phyloP scores from a whole-genome alignment of 2,329 filamentous ascomycete species.

The Neopestalotiopsis sp. region DNA sequence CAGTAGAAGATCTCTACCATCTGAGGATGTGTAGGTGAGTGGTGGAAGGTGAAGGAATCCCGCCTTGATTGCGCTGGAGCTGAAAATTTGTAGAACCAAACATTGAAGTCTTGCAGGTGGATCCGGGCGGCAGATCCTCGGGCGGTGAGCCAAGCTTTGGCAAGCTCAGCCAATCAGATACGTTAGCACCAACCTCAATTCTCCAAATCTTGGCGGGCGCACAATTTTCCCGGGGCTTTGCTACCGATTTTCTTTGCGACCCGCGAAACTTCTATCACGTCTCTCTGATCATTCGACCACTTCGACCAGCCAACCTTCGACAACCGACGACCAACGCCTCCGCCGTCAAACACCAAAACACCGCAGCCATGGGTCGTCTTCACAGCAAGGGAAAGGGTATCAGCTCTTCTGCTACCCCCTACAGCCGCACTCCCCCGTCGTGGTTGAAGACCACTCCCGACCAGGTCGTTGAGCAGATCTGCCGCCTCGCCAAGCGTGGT shows the following conservation, averaged over 20 bases:
- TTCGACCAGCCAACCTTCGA: constrained; percentile 15
- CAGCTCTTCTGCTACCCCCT: constrained; percentile 92
- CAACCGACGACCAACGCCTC: constrained; percentile 14
- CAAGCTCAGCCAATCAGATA: constrained; percentile 3
- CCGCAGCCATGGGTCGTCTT: constrained; percentile 88
- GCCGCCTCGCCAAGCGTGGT: constrained; percentile 98
- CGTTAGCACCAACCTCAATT: constrained; percentile 4
- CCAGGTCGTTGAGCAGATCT: constrained; percentile 98
- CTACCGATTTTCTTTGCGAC: background rate
- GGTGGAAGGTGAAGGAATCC: background rate
- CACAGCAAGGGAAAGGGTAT: constrained; percentile 99
- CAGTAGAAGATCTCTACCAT: background rate
- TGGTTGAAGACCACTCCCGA: constrained; percentile 99
- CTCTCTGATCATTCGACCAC: constrained; percentile 20
- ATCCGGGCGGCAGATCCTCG: constrained; percentile 6
- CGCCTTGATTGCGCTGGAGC: background rate
- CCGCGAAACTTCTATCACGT: constrained; percentile 28
- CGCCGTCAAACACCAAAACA: constrained; percentile 36
- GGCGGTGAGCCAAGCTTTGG: background rate
- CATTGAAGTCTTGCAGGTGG: background rate
- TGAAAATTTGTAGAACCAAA: constrained; percentile 3
- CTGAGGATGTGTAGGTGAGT: no score
- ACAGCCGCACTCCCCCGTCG: constrained; percentile 88
- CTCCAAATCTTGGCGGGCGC: constrained; percentile 15
- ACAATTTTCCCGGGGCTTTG: constrained; percentile 6